Evolutionary conservation across 2,329 filamentous ascomycete species (phyloP).

Genomic region (Neofusicoccum kwambonambiense): DNA sequence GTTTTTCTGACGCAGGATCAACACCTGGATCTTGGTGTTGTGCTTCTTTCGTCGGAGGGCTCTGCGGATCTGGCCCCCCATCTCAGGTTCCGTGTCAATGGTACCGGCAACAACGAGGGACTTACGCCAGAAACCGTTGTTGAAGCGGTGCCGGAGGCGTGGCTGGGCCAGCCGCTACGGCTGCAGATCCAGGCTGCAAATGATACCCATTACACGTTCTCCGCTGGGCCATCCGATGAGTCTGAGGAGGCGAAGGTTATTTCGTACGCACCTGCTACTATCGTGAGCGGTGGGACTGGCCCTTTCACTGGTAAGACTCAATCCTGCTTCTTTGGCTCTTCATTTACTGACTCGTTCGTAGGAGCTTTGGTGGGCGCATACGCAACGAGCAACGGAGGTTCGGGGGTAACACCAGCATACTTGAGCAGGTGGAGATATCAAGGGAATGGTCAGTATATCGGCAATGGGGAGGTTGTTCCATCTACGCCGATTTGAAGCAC

Average conservation of each 20-base stretch:
- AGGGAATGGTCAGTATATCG: constrained; percentile 23
- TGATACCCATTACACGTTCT: constrained; percentile 45
- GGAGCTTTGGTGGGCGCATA: constrained; percentile 51
- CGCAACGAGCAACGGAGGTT: constrained; percentile 52
- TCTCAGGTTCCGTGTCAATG: constrained; percentile 42
- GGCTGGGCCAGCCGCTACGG: constrained; percentile 36
- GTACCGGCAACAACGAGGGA: constrained; percentile 43
- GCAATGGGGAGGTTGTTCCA: constrained; percentile 42
- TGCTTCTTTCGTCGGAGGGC: constrained; percentile 23
- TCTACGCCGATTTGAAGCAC: background rate
- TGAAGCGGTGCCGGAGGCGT: constrained; percentile 40
- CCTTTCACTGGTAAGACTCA: constrained; percentile 21
- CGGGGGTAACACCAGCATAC: constrained; percentile 46
- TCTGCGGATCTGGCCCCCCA: background rate
- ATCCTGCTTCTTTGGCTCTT: no score
- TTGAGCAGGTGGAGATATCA: constrained; percentile 50
- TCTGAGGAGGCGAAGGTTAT: constrained; percentile 20
- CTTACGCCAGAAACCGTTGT: constrained; percentile 38
- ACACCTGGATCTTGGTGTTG: constrained; percentile 48
- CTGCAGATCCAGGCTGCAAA: constrained; percentile 47
- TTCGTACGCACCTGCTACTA: constrained; percentile 26
- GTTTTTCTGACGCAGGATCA: constrained; percentile 53
- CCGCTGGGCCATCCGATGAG: constrained; percentile 24
- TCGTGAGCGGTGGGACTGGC: constrained; percentile 30
- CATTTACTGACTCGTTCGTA: no score